A percentile compares a stretch with the other conserved stretches of the same genome.
Evolutionary conservation across 768 basidiomycete genomes (phyloP).

Genomic region (Lactifluus volemus): DNA sequence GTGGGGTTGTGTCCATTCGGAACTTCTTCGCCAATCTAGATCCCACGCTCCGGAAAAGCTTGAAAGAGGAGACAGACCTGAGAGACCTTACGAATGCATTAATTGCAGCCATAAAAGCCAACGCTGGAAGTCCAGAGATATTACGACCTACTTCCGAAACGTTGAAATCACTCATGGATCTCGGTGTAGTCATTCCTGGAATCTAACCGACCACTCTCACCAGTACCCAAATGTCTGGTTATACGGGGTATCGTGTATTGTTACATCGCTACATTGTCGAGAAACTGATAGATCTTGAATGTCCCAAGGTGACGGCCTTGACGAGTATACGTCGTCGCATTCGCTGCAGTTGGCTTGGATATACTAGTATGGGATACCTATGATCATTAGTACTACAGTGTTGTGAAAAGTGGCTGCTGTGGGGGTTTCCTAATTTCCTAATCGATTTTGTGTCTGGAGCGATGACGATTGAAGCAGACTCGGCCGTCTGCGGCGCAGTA

Average conservation of each 20-base stretch:
- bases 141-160: conserved; percentile 43
- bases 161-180: conserved; percentile 34
- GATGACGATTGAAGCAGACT: neutral
- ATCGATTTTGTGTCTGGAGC: too few species aligned
- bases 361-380: neutral
- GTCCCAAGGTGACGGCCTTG: neutral
- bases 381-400: neutral
- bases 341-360: too few species aligned
- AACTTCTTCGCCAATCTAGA: conserved; percentile 50
- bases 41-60: conserved; percentile 29
- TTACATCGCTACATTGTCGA: neutral
- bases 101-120: conserved; percentile 38
- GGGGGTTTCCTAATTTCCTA: neutral
- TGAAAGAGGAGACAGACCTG: conserved; percentile 45
- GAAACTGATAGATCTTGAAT: neutral
- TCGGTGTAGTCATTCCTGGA: conserved; percentile 8
- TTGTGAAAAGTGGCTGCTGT: neutral
- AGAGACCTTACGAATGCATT: conserved; percentile 49
- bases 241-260: neutral
- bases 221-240: neutral
- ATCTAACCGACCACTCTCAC: neutral
- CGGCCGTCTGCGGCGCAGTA: neutral
- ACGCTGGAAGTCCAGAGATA: conserved; percentile 32
- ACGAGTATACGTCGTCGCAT: neutral
- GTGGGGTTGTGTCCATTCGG: conserved; percentile 65